Evolutionary conservation across 441 rosid genomes (phyloP), one percentile per base, ranked within the genome.

Genomic region (Populus hybrid): DNA sequence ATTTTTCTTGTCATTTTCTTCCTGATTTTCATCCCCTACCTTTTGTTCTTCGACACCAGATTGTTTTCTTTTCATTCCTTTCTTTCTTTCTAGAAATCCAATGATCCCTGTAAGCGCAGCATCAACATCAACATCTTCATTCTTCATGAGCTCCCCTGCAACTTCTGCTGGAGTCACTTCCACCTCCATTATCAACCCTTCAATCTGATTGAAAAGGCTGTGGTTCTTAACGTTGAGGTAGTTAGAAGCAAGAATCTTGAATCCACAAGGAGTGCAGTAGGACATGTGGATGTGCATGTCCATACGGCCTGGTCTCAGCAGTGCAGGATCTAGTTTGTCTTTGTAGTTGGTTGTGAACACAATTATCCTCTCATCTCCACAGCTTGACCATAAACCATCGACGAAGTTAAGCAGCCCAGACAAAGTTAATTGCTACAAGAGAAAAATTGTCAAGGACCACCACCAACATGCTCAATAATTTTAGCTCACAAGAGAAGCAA

Each of bases 271-370:
- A n/a, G 75, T 78, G 79, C 85, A 85, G 10, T 83, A 87, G 6
- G 88, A 83, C 89, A 78, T 79, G 81, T 77, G 83, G 2, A 81
- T 81, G 69, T 81, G 85, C 82, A 84, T 64, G 74, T 84, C 87
- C 86, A 78, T 81, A 2, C 87, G 77, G n/a, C 89, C 84, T n/a
- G 84, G 85, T 64, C 86, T 74, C 36, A 81, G 67, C 76, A 85
- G 57, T 34, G 89, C 86, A 23, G 85, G 83, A 78, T 80, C 87
- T 38, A 82, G 72, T 36, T 36, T 78, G 34, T 85, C 88, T 69
- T 81, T 77, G 80, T 85, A 73, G 59, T 84, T 82, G 30, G 85
- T 83, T 1, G 86, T 80, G 81, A 84, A 82, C 11, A 82, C 68
- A 9, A 81, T 76, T 32, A 83, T 81, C 78, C 84, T 83, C 82